A percentile compares a stretch with the other conserved stretches of the same genome.
Evolutionary conservation across 2,329 filamentous ascomycete species (phyloP).

Genomic region (Botrytis paeoniae): DNA sequence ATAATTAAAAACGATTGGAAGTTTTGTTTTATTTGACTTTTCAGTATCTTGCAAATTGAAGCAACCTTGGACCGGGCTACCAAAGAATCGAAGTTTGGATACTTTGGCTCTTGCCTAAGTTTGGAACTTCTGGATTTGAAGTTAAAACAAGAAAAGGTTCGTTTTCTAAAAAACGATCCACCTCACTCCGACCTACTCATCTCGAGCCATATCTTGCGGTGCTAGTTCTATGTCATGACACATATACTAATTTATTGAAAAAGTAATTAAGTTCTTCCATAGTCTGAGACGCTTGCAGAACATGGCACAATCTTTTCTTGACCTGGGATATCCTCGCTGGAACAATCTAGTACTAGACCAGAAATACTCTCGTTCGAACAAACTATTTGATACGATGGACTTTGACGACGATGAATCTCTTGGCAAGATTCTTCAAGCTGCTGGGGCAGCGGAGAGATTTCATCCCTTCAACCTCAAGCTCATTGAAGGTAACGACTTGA

Average conservation of each 20-base stretch:
- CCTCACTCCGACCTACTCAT: neutral
- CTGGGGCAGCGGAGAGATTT: neutral
- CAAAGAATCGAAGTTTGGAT: neutral
- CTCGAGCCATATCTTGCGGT: fast-evolving
- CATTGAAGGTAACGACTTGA: neutral
- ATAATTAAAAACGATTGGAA: neutral
- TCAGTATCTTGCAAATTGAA: neutral
- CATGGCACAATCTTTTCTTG: neutral
- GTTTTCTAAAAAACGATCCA: neutral
- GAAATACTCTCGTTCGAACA: neutral
- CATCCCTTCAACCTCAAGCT: constrained; percentile 6
- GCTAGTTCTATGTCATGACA: neutral
- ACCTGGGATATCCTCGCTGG: neutral
- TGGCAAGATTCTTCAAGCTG: neutral
- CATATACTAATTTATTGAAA: neutral
- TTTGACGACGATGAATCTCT: neutral
- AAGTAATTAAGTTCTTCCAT: neutral
- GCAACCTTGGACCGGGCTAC: neutral
- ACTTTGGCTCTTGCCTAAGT: too few species aligned
- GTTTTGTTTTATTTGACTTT: neutral
- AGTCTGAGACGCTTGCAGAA: neutral
- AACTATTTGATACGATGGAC: neutral
- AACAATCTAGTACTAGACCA: neutral
- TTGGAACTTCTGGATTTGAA: neutral
- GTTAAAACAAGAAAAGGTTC: neutral